phyloP scores from a whole-genome alignment of 345 rosid species.

The Pistacia vera region DNA sequence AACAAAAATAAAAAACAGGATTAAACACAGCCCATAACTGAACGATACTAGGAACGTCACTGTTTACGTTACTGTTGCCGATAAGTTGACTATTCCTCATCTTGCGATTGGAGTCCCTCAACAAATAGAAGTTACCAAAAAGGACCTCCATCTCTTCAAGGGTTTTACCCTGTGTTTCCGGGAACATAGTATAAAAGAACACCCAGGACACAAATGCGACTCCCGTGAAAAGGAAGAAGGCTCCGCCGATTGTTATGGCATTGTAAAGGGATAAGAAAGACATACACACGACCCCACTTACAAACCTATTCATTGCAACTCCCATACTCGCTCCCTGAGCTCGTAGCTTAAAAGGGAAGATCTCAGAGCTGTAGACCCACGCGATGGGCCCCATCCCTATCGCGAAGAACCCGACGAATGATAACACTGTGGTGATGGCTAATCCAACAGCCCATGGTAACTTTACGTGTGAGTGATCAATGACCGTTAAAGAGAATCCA shows the following conservation, averaged over 20 bases:
- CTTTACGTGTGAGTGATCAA: slow-evolving; percentile 42
- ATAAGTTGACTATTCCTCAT: slow-evolving; percentile 12
- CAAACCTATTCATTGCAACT: slow-evolving; percentile 66
- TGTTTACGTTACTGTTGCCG: not conserved
- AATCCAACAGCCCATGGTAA: slow-evolving; percentile 70
- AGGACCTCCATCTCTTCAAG: slow-evolving; percentile 77
- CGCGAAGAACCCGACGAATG: slow-evolving; percentile 50
- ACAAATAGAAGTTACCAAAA: slow-evolving; percentile 59
- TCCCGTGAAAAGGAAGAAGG: slow-evolving; percentile 64
- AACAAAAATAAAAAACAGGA: too few species aligned
- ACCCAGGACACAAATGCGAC: slow-evolving; percentile 52
- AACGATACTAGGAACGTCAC: not conserved
- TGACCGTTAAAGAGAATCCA: slow-evolving; percentile 48
- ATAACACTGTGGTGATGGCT: slow-evolving; percentile 35
- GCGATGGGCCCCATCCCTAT: slow-evolving; percentile 90
- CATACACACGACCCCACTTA: slow-evolving; percentile 71
- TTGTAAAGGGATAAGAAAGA: slow-evolving; percentile 51
- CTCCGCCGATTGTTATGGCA: slow-evolving; percentile 72
- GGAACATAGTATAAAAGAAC: slow-evolving; percentile 55
- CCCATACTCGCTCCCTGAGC: slow-evolving; percentile 79
- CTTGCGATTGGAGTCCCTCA: slow-evolving; percentile 36
- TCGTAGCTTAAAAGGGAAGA: slow-evolving; percentile 78
- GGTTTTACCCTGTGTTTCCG: slow-evolving; percentile 80
- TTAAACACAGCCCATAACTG: slow-evolving; percentile 20
- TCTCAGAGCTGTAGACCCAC: slow-evolving; percentile 87